A percentile compares a stretch with the other conserved stretches of the same genome.
Conservation (phyloP, 441 rosid species). For the Breynia disticha region DNA sequence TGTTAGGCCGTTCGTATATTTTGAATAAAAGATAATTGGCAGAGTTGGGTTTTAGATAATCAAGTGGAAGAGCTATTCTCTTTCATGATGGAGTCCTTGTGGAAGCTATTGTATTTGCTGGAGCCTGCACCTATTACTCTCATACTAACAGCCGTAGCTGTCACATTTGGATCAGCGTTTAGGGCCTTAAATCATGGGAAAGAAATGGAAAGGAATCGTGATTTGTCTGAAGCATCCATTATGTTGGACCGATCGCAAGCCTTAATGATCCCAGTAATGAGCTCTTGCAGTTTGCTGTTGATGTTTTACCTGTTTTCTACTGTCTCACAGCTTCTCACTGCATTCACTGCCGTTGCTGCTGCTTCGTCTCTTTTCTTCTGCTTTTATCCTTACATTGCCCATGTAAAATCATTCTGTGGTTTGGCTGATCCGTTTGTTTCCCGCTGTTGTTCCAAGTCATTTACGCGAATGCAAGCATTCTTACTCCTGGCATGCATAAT, state of each 20-base stretch:
- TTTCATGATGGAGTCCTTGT: constrained; percentile 59
- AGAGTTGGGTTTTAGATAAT: constrained; percentile 12
- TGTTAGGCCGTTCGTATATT: constrained; percentile 10
- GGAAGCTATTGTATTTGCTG: constrained; percentile 71
- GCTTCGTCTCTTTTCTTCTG: constrained; percentile 84
- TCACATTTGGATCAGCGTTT: constrained; percentile 85
- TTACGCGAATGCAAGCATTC: constrained; percentile 62
- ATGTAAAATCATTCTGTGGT: constrained; percentile 51
- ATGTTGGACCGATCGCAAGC: constrained; percentile 84
- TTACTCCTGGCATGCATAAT: constrained; percentile 39
- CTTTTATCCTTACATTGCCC: constrained; percentile 48
- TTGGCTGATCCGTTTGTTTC: constrained; percentile 79
- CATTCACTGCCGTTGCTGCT: constrained; percentile 86
- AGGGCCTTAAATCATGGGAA: constrained; percentile 84
- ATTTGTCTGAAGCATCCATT: constrained; percentile 73
- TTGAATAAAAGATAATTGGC: constrained; percentile 7
- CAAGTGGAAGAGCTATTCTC: constrained; percentile 13
- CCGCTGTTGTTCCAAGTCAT: constrained; percentile 77
- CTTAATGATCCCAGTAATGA: constrained; percentile 86
- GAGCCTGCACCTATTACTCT: constrained; percentile 89
- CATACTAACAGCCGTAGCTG: constrained; percentile 74
- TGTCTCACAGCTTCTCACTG: constrained; percentile 82
- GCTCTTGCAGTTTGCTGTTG: constrained; percentile 93
- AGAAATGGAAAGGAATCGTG: constrained; percentile 92
- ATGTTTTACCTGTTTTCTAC: constrained; percentile 93